phyloP scores from a whole-genome alignment of 1,139 yeast genomes.

The Kodamaea sp. region DNA sequence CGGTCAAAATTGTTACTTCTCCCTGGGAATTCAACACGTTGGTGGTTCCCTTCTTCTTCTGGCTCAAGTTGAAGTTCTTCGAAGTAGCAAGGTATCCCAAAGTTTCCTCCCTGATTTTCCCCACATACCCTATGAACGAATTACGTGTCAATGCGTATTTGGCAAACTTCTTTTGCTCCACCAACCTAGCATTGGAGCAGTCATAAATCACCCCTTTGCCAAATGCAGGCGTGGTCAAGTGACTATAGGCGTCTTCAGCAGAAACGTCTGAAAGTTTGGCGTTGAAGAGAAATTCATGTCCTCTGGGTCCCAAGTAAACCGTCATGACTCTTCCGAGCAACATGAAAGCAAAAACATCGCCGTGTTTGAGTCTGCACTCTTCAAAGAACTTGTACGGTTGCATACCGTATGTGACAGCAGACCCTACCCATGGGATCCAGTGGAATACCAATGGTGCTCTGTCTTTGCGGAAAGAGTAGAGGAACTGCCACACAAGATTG shows the following conservation, averaged over 20 bases:
- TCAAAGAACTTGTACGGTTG: slow-evolving; percentile 88
- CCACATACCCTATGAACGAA: slow-evolving; percentile 81
- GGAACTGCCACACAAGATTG: slow-evolving; percentile 67
- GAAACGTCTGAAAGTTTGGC: slow-evolving; percentile 87
- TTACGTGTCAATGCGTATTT: slow-evolving; percentile 85
- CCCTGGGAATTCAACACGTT: slow-evolving; percentile 85
- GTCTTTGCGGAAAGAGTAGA: slow-evolving; percentile 69
- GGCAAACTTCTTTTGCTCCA: slow-evolving; percentile 98
- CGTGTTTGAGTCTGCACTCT: slow-evolving; percentile 73
- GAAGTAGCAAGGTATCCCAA: slow-evolving; percentile 56
- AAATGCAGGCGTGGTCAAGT: slow-evolving; percentile 94
- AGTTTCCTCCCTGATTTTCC: slow-evolving; percentile 79
- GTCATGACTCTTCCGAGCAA: slow-evolving; percentile 91
- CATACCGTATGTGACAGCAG: slow-evolving; percentile 85
- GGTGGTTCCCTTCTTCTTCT: slow-evolving; percentile 48
- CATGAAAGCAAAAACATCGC: slow-evolving; percentile 89
- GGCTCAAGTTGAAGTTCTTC: slow-evolving; percentile 40
- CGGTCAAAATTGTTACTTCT: slow-evolving; percentile 93
- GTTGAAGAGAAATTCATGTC: slow-evolving; percentile 93
- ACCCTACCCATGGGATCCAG: slow-evolving; percentile 95
- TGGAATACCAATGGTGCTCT: slow-evolving; percentile 89
- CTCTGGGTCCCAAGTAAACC: slow-evolving; percentile 93
- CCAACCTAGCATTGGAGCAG: slow-evolving; percentile 86
- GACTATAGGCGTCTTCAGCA: slow-evolving; percentile 94
- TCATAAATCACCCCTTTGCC: slow-evolving; percentile 97